Base-by-base conservation (phyloP, 495 filamentous ascomycete genomes). In the Recurvomyces mirabilis region DNA sequence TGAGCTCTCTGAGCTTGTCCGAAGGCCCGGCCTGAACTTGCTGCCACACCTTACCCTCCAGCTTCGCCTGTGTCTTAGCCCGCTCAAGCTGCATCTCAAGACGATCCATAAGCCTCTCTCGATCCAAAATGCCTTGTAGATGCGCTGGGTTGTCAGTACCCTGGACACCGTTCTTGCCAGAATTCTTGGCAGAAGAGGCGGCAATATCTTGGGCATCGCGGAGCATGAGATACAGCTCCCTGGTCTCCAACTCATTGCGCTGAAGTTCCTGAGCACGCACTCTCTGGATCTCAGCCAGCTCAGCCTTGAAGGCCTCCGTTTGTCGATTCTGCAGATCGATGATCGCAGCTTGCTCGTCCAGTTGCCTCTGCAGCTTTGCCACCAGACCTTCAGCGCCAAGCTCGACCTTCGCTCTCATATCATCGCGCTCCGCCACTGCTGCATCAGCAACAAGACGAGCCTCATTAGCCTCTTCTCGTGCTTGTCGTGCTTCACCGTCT, bases 151-250 rank as follows among this genome's bases (percentile, higher is more conserved):
- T 64, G n/a, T 82, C 77, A 3, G 72, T 70, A 7, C 76, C 72
- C 25, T 65, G 71, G 13, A 75, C 56, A 35, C 67, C 71, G 15
- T 67, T 69, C 44, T 69, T 68, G 28, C 65, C 63, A 33, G 71
- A 68, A 65, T 88, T 88, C 49, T 81, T 83, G 18, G 57, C 55
- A 6, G 38, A 51, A 2, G 57, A 59, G n/a, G 63, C 87, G 29
- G 91, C 89, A 49, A 93, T 84, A 60, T 98, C 91, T 62, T 98
- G 91, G 22, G 91, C 91, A 64, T 98, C 91, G 41, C 93, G 78
- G 38, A 98, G 81, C 91, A 98, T 98, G 29, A 98, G 80, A 65
- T 96, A 98, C 10, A 98, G 68, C 65, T 98, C 91, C 55, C 91
- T 74, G 0, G 93, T 96, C 60, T 98, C 91, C 20, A 98, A 62